Evolutionary conservation across 768 basidiomycete species (phyloP).

Genomic region (Hemileccinum impolitum): DNA sequence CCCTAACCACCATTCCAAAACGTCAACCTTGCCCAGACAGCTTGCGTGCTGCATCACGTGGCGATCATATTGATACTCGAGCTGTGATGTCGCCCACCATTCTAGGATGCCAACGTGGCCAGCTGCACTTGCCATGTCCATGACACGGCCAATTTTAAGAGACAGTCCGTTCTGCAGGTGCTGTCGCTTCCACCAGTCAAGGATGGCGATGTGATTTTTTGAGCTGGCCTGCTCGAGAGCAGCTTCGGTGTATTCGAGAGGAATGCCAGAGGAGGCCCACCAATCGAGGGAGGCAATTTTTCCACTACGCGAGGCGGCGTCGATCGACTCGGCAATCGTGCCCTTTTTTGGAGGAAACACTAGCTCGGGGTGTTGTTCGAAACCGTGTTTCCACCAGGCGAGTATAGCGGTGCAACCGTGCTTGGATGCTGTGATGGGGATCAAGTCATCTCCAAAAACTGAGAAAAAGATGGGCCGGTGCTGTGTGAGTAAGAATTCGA

Average conservation of each 20-base stretch:
- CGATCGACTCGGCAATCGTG: conserved; percentile 67
- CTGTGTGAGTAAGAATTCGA: conserved; percentile 67
- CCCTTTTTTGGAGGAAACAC: conserved; percentile 51
- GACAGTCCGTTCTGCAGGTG: conserved; percentile 46
- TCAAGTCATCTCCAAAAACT: conserved; percentile 61
- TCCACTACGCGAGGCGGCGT: conserved; percentile 76
- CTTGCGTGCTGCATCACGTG: conserved; percentile 76
- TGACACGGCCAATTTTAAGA: conserved; percentile 78
- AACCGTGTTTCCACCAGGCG: conserved; percentile 76
- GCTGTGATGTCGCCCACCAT: conserved; percentile 81
- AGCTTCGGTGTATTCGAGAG: conserved; percentile 73
- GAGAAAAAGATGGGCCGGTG: conserved; percentile 63
- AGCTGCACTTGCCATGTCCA: conserved; percentile 81
- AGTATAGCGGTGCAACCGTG: conserved; percentile 72
- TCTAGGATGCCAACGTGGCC: conserved; percentile 73
- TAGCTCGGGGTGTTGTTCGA: conserved; percentile 57
- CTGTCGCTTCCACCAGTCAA: conserved; percentile 82
- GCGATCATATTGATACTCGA: conserved; percentile 77
- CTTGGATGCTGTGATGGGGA: conserved; percentile 75
- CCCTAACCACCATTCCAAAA: conserved; percentile 80
- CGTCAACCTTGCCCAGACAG: conserved; percentile 74
- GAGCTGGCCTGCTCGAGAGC: conserved; percentile 78
- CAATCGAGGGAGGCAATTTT: conserved; percentile 74
- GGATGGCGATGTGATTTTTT: conserved; percentile 69
- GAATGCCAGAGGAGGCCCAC: conserved; percentile 69